These are phyloP conservation scores for Silene uniflora DNA, from an alignment of 148 eudicot genomes.

Conservation along the genomic window DNA sequence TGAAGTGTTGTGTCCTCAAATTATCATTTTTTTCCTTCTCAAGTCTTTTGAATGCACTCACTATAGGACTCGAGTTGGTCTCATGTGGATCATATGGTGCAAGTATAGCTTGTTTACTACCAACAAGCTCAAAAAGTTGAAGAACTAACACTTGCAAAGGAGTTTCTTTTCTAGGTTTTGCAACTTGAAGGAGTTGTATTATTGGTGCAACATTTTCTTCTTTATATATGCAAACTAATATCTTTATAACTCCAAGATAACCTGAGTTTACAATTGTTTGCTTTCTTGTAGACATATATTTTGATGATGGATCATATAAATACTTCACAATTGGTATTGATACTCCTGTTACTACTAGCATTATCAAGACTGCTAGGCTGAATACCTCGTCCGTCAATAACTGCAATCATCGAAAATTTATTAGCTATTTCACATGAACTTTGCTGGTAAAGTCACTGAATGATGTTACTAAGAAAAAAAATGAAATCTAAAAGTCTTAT, in stretches of 20 bases:
- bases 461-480: too few relatives aligned
- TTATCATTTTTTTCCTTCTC: slow-evolving; percentile 20
- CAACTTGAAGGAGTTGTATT: slow-evolving; percentile 25
- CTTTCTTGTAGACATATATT: slow-evolving; percentile 4
- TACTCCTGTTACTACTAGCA: slow-evolving; percentile 19
- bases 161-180: slow-evolving; percentile 21
- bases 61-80: slow-evolving; percentile 11
- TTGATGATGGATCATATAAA: slow-evolving; percentile 22
- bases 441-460: too few relatives aligned
- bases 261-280: slow-evolving; percentile 18
- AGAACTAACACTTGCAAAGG: slow-evolving; percentile 25
- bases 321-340: slow-evolving; percentile 17
- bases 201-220: slow-evolving; percentile 28
- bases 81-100: slow-evolving; percentile 18
- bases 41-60: slow-evolving; percentile 11
- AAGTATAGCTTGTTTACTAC: slow-evolving; percentile 18
- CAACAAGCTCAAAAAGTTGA: slow-evolving; percentile 25
- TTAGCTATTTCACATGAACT: too few relatives aligned
- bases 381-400: slow-evolving; percentile 20
- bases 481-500: too few relatives aligned
- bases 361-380: slow-evolving; percentile 9
- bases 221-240: slow-evolving; percentile 19
- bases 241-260: slow-evolving; percentile 13
- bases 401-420: slow-evolving; percentile 6
- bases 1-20: slow-evolving; percentile 26